Conservation (phyloP, 352 stramenopile species). For the Thraustochytrium striatum region DNA sequence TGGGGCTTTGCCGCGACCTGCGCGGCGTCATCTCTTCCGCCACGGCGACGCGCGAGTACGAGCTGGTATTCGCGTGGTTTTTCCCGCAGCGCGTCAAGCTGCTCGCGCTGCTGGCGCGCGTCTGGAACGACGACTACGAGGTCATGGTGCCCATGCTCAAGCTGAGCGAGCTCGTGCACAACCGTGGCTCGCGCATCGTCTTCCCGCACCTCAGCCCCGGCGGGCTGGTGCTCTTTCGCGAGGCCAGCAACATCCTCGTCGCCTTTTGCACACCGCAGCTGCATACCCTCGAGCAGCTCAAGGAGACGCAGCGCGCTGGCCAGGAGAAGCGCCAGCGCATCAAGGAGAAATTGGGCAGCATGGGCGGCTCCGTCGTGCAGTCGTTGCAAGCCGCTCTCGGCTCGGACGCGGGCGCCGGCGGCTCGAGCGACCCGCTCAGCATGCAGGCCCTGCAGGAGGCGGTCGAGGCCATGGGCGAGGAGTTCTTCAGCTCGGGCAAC, state of each 20-base stretch:
- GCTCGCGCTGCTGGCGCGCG: background rate
- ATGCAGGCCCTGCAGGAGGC: constrained; percentile 43
- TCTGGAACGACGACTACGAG: constrained; percentile 20
- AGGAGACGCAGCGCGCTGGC: constrained; percentile 2
- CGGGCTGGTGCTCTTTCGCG: constrained; percentile 39
- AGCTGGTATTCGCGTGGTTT: constrained; percentile 39
- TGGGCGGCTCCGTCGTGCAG: constrained; percentile 16
- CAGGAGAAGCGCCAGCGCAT: constrained; percentile 40
- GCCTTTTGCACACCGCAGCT: constrained; percentile 21
- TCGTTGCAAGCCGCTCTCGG: constrained; percentile 12
- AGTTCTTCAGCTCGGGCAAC: background rate
- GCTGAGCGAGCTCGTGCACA: constrained; percentile 37
- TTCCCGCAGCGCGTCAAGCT: constrained; percentile 32
- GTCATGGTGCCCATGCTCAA: constrained; percentile 43
- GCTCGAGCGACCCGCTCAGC: constrained; percentile 8
- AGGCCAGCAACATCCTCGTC: background rate
- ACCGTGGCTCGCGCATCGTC: constrained; percentile 35
- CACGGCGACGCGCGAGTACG: constrained; percentile 32
- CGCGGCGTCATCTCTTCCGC: constrained; percentile 37
- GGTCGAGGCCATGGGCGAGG: constrained; percentile 20
- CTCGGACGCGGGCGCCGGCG: background rate
- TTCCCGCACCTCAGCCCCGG: constrained; percentile 12
- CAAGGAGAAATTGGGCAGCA: constrained; percentile 12
- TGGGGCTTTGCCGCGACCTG: constrained; percentile 21
- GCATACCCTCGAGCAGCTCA: constrained; percentile 10